phyloP scores from a whole-genome alignment of 163 green algal genomes.

The Chlorella variabilis region DNA sequence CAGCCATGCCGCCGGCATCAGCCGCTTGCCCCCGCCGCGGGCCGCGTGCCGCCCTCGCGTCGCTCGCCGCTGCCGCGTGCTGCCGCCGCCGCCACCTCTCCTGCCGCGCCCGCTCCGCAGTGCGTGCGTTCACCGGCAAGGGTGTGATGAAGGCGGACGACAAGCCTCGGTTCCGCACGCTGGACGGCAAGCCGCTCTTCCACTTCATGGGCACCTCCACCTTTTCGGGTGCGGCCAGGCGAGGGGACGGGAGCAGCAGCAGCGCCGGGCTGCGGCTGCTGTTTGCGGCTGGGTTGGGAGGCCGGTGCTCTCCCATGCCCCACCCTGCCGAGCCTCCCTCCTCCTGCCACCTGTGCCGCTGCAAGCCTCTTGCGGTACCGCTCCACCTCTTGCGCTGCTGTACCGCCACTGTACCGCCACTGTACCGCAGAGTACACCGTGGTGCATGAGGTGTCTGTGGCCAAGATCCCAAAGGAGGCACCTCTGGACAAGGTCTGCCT shows the following conservation, averaged over 20 bases:
- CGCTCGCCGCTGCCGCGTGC: not conserved
- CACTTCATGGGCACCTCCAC: conserved; percentile 93
- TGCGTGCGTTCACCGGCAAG: conserved; percentile 89
- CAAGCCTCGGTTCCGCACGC: conserved; percentile 77
- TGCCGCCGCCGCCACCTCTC: not conserved
- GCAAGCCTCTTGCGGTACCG: too few relatives aligned
- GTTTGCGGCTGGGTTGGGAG: too few relatives aligned
- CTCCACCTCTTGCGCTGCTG: too few relatives aligned
- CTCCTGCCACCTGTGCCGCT: too few relatives aligned
- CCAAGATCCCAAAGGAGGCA: conserved; percentile 86
- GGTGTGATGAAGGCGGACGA: conserved; percentile 95
- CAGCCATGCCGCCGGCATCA: too few relatives aligned
- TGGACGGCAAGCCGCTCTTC: conserved; percentile 91
- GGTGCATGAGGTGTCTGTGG: conserved; percentile 94
- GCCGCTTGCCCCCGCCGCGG: too few relatives aligned
- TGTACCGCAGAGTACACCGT: conserved; percentile 93
- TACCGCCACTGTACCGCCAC: too few relatives aligned
- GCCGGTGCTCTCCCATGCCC: too few relatives aligned
- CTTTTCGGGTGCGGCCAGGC: conserved; percentile 20
- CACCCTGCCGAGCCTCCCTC: too few relatives aligned
- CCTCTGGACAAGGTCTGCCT: conserved; percentile 92
- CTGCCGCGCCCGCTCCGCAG: conserved; percentile 45
- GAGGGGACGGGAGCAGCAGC: not conserved
- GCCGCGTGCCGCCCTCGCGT: too few relatives aligned
- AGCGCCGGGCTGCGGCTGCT: too few relatives aligned